Evolutionary conservation across 1,139 yeast genomes (phyloP).

Genomic region (Schizosaccharomyces versatilis): DNA sequence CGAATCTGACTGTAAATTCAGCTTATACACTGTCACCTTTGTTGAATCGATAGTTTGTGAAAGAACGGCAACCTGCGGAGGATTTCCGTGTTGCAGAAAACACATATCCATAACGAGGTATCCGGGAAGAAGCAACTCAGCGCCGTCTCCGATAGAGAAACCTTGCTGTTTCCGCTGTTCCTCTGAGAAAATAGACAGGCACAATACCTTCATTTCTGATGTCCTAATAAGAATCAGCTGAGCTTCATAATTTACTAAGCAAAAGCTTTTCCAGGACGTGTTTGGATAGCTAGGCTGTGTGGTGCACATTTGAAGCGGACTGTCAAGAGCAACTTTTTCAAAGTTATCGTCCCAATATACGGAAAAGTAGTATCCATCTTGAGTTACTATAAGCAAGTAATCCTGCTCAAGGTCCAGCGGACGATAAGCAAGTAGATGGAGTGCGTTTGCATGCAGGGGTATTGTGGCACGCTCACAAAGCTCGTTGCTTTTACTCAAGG

Average conservation of each 20-base stretch:
- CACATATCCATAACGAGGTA: no score
- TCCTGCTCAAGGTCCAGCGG: neutral
- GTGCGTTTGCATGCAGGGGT: neutral
- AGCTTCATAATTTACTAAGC: neutral
- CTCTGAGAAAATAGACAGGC: neutral
- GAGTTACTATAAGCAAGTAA: neutral
- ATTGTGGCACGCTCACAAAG: neutral
- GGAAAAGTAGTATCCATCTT: neutral
- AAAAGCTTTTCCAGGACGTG: neutral
- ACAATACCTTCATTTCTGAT: neutral
- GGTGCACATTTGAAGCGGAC: neutral
- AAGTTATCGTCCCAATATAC: neutral
- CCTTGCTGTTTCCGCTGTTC: neutral
- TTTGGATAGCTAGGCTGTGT: neutral
- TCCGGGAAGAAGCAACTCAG: neutral
- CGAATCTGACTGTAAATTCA: no score
- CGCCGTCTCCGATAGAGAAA: neutral
- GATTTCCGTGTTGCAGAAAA: no score
- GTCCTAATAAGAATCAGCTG: neutral
- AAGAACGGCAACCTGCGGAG: no score
- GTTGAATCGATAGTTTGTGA: no score
- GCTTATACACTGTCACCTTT: no score
- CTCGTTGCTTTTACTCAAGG: neutral
- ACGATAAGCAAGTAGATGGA: neutral
- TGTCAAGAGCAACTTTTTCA: neutral